A percentile compares a stretch with the other conserved stretches of the same genome.
These are phyloP conservation scores for Allantophomopsis cytisporea DNA, from an alignment of 2,329 filamentous ascomycete genomes.

Conservation along the genomic window DNA sequence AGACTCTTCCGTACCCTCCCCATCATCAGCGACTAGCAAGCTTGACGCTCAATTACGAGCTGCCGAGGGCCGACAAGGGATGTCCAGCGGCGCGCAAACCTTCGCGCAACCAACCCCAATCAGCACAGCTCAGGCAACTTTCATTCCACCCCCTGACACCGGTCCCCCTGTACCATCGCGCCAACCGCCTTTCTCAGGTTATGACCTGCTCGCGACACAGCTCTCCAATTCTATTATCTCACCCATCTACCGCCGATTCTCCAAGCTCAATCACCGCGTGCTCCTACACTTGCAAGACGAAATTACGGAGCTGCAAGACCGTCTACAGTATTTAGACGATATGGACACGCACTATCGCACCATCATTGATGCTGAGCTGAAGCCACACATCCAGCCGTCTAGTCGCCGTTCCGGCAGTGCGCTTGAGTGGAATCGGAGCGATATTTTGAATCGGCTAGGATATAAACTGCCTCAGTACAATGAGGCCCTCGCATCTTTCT, in stretches of 20 bases:
- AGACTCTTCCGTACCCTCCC: constrained; percentile 11
- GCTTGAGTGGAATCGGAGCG: constrained; percentile 44
- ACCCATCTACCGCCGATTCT: constrained; percentile 75
- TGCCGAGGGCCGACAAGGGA: constrained; percentile 15
- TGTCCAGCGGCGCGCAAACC: constrained; percentile 9
- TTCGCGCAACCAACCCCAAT: constrained; percentile 4
- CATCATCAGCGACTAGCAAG: constrained; percentile 10
- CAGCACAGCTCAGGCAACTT: too few relatives aligned
- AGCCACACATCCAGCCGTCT: constrained; percentile 32
- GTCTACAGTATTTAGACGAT: too few relatives aligned
- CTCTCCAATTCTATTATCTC: constrained; percentile 23
- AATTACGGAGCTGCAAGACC: constrained; percentile 45
- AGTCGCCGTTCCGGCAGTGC: constrained; percentile 45
- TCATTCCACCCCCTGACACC: constrained; percentile 6
- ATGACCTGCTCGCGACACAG: constrained; percentile 46
- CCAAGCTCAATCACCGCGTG: constrained; percentile 68
- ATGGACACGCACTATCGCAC: too few relatives aligned
- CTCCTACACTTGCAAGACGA: constrained; percentile 79
- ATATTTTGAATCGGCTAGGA: constrained; percentile 47
- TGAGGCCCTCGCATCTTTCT: constrained; percentile 43
- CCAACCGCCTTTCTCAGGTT: constrained; percentile 37
- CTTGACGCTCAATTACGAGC: constrained; percentile 16
- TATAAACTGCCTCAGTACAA: constrained; percentile 57
- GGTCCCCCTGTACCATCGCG: constrained; percentile 19
- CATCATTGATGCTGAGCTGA: too few relatives aligned